Percentiles rank a stretch among this genome's conserved stretches.
phyloP scores from a whole-genome alignment of 2,329 filamentous ascomycete species.

The Chalaropsis ovoidea region DNA sequence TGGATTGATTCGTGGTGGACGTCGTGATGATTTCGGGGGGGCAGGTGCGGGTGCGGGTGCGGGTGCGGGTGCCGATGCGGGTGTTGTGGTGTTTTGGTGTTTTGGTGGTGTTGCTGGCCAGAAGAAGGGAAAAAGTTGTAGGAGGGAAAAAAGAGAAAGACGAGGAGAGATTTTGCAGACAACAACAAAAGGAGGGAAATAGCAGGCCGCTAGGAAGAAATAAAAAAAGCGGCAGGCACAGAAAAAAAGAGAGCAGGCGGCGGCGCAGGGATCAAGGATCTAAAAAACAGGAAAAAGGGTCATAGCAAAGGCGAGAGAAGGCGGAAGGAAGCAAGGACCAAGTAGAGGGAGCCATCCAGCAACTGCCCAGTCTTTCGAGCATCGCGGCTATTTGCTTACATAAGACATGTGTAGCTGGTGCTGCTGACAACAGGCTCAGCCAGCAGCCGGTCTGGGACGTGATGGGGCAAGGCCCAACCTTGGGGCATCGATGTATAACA shows the following conservation, averaged over 20 bases:
- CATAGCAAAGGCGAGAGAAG: constrained; percentile 7
- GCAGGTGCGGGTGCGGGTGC: no score
- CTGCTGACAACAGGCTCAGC: not conserved
- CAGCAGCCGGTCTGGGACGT: not conserved
- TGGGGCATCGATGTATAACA: not conserved
- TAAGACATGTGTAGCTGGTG: no score
- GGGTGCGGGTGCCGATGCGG: not conserved
- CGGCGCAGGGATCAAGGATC: not conserved
- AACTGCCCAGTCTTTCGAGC: not conserved
- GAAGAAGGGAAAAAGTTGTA: not conserved
- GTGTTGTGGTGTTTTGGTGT: no score
- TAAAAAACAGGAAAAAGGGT: constrained; percentile 5
- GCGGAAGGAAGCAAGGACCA: constrained; percentile 13
- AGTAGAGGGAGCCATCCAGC: not conserved
- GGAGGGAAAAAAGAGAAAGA: constrained; percentile 1
- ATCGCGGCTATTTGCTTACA: no score
- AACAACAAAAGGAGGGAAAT: constrained; percentile 18
- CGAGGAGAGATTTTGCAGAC: not conserved
- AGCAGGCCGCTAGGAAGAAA: not conserved
- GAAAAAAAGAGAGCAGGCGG: not conserved
- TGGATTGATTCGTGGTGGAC: no score
- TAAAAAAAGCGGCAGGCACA: constrained; percentile 8
- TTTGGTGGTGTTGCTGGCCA: constrained; percentile 10
- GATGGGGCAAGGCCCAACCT: not conserved
- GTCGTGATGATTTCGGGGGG: no score